These are phyloP conservation scores for Salix brachista DNA, from an alignment of 345 rosid species.

Conservation along the genomic window DNA sequence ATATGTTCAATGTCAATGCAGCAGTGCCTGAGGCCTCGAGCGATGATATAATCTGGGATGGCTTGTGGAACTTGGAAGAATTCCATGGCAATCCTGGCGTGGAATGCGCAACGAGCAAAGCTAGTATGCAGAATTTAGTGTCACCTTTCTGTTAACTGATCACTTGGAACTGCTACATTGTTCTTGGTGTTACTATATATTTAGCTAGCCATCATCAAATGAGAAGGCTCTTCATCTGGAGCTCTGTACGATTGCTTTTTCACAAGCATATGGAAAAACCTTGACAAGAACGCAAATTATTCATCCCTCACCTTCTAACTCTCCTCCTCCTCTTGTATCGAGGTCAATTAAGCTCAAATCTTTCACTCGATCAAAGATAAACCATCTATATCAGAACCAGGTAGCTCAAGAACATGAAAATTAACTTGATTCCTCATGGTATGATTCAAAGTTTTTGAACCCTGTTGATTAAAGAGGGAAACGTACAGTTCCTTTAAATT, in stretches of 20 bases:
- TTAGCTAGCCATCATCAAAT: slow-evolving; percentile 14
- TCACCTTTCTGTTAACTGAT: slow-evolving; percentile 44
- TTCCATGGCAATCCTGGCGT: slow-evolving; percentile 41
- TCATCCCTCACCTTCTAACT: neutral
- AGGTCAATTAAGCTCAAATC: neutral
- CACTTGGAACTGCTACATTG: neutral
- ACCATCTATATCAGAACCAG: too few relatives aligned
- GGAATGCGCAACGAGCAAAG: slow-evolving; percentile 36
- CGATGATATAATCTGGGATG: slow-evolving; percentile 63
- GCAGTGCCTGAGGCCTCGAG: slow-evolving; percentile 25
- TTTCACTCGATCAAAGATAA: too few relatives aligned
- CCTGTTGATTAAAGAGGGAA: too few relatives aligned
- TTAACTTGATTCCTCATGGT: neutral
- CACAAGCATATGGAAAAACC: neutral
- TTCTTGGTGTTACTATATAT: neutral
- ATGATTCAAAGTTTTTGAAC: too few relatives aligned
- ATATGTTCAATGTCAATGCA: slow-evolving; percentile 21
- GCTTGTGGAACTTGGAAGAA: slow-evolving; percentile 72
- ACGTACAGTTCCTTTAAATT: too few relatives aligned
- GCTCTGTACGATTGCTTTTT: neutral
- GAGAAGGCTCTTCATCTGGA: slow-evolving; percentile 19
- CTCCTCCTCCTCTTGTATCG: neutral
- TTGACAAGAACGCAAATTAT: neutral
- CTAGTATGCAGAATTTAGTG: slow-evolving; percentile 37
- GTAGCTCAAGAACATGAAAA: neutral